phyloP scores from a whole-genome alignment of 192 early-diverging fungal genomes.

The Backusella tarrabulga region DNA sequence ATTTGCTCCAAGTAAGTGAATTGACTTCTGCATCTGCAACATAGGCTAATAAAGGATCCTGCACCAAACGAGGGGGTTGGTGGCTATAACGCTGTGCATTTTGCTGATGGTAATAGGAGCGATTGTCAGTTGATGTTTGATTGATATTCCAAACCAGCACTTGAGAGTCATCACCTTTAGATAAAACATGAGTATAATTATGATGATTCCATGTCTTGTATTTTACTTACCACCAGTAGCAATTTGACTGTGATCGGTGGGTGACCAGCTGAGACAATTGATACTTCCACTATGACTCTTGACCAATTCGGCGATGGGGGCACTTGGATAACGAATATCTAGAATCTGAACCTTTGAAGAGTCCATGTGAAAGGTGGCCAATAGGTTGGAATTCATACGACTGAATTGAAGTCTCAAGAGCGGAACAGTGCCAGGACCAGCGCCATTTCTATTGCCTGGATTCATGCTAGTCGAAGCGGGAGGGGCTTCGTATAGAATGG shows the following conservation, averaged over 20 bases:
- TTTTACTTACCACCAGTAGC: constrained; percentile 75
- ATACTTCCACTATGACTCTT: constrained; percentile 74
- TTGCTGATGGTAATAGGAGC: constrained; percentile 37
- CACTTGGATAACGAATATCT: constrained; percentile 88
- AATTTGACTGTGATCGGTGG: constrained; percentile 73
- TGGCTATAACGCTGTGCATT: constrained; percentile 24
- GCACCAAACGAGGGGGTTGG: constrained; percentile 28
- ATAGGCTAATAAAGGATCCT: constrained; percentile 74
- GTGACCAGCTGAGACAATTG: constrained; percentile 88
- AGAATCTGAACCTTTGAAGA: constrained; percentile 80
- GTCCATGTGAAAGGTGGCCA: constrained; percentile 91
- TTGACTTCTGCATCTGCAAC: constrained; percentile 75
- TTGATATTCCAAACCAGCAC: constrained; percentile 92
- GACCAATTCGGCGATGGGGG: constrained; percentile 76
- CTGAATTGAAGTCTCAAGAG: constrained; percentile 90
- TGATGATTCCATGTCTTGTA: neutral
- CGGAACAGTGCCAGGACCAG: constrained; percentile 42
- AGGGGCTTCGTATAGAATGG: constrained; percentile 93
- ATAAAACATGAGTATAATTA: neutral
- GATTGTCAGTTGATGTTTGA: constrained; percentile 20
- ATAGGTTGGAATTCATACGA: constrained; percentile 83
- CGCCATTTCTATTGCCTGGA: neutral
- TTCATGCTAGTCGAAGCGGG: constrained; percentile 24
- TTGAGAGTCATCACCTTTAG: constrained; percentile 79
- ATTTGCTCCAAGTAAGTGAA: constrained; percentile 80